Evolutionary conservation across 345 rosid genomes (phyloP).

Genomic region (Populus nigra): DNA sequence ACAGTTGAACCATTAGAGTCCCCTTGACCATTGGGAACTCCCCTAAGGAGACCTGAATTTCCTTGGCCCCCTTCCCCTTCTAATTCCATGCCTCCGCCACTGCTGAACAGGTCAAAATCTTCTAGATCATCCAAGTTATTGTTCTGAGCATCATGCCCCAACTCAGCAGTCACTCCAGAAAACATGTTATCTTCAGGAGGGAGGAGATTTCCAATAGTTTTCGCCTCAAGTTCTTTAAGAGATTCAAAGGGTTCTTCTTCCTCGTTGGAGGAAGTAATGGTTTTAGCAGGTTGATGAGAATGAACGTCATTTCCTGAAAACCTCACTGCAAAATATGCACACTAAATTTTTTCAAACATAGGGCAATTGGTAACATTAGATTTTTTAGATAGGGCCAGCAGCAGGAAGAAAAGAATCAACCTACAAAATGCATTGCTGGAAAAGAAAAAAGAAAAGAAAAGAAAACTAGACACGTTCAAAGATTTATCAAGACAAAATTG

Average conservation of each 20-base stretch:
- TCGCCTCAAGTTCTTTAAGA: slow-evolving; percentile 84
- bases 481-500: neutral
- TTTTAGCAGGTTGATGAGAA: slow-evolving; percentile 37
- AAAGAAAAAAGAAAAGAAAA: neutral
- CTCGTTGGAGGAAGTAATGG: slow-evolving; percentile 41
- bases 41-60: slow-evolving; percentile 28
- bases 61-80: slow-evolving; percentile 47
- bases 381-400: neutral
- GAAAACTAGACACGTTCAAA: neutral
- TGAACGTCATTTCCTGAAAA: slow-evolving; percentile 44
- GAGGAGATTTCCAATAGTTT: slow-evolving; percentile 87
- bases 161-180: slow-evolving; percentile 75
- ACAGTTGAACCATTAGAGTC: slow-evolving; percentile 45
- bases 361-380: neutral
- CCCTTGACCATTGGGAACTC: slow-evolving; percentile 40
- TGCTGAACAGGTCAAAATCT: slow-evolving; percentile 84
- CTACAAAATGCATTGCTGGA: neutral
- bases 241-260: slow-evolving; percentile 75
- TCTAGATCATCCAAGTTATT: slow-evolving; percentile 55
- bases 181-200: slow-evolving; percentile 93
- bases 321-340: slow-evolving; percentile 45
- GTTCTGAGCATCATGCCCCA: slow-evolving; percentile 32
- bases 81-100: slow-evolving; percentile 91
- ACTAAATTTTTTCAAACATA: neutral
- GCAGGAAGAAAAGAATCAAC: neutral